phyloP scores from a whole-genome alignment of 768 basidiomycete species.

The Gloeophyllum trabeum region DNA sequence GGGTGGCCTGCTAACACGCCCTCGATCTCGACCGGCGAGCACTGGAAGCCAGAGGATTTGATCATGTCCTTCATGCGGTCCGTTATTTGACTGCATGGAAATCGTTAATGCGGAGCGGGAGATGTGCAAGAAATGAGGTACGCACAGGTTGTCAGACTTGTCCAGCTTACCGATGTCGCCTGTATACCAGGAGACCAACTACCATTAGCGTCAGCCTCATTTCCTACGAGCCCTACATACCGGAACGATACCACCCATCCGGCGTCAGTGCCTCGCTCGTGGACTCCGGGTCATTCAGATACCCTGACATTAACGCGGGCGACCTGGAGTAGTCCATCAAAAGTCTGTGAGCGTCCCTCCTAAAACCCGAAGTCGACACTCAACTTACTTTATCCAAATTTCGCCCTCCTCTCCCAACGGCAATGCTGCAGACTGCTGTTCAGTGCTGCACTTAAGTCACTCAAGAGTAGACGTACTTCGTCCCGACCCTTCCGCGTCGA shows the following conservation, averaged over 20 bases:
- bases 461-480: neutral
- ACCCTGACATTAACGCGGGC: neutral
- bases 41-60: neutral
- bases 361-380: neutral
- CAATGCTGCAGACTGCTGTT: neutral
- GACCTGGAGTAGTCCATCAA: neutral
- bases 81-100: neutral
- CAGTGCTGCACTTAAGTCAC: no score
- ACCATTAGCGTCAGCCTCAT: no score
- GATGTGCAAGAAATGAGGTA: neutral
- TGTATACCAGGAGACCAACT: no score
- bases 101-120: neutral
- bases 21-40: slow-evolving; percentile 35
- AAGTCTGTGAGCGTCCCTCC: no score
- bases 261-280: neutral
- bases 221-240: no score
- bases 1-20: slow-evolving; percentile 93
- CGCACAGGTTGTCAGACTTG: neutral
- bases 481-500: neutral
- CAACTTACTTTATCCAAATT: neutral
- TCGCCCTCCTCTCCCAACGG: neutral
- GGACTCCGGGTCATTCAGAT: neutral
- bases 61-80: neutral
- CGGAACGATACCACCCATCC: neutral
- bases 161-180: neutral